Evolutionary conservation across 257 asterid species (phyloP), one percentile per base, ranked within the genome.

Genomic region (Solanum bulbocastanum): DNA sequence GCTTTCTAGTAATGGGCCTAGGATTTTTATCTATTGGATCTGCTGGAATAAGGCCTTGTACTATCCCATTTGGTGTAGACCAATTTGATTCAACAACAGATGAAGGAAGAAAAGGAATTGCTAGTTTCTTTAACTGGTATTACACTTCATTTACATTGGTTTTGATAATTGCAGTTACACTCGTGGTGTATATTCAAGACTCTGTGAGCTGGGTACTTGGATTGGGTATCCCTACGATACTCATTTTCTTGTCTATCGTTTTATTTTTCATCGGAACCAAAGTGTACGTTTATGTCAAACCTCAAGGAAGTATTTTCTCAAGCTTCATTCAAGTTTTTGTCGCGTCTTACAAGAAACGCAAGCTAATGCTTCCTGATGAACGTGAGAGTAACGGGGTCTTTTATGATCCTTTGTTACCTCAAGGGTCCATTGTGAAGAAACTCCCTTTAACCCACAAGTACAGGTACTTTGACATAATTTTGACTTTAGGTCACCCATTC

Each of bases 1-100:
- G 91, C 4, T 74, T 93, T 71, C 75, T 97, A 5, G 90, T 89
- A 40, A 3, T 92, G 68, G 93, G 92, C 7, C 89, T 97, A 4
- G 93, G 89, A 12, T 89, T 89, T 18, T 88, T 95, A 5, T 79
- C 98, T 36, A 78, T 97, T 14, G 99, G 98, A 10, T 25, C 98
- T 0, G 95, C 92, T 9, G 99, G 99, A n/a, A 96, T 97, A 23
- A 82, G 99, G 90, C 99, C 99, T 1, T 97, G 99, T 93, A 97
- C 96, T 88, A 88, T 97, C 25, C 99, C 99, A 0, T 97, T 97
- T 86, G 99, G 99, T 0, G 98, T 95, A 7, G 99, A 97, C 78
- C 99, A 96, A 46, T 97, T 97, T 33, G 99, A 97, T 36, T 39
- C 94, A 8, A 30, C 88, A 1, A 94, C 99, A 0, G 93, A 90